phyloP scores from a whole-genome alignment of 2,329 filamentous ascomycete genomes.

The Paraphoma sp. region DNA sequence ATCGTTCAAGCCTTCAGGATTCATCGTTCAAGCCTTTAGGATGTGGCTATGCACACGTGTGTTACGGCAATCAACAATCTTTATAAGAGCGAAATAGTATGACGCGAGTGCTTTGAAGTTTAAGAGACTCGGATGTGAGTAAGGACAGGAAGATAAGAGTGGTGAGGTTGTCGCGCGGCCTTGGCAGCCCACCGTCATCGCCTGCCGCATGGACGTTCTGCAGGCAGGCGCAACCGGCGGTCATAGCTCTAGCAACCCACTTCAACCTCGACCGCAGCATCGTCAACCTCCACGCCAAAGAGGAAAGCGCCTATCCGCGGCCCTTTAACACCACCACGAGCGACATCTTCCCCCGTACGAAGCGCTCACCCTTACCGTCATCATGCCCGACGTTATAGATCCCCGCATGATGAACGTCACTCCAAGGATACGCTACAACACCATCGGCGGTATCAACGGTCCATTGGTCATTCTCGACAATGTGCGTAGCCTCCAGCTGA shows the following conservation, averaged over 20 bases:
- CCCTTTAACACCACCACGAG: constrained; percentile 20
- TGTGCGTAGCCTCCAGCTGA: constrained; percentile 61
- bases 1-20: no score
- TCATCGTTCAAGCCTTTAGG: no score
- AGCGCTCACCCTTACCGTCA: constrained; percentile 33
- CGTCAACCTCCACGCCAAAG: constrained; percentile 12
- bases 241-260: constrained; percentile 18
- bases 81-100: neutral
- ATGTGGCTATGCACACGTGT: no score
- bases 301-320: constrained; percentile 25
- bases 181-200: neutral
- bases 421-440: constrained; percentile 91
- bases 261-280: constrained; percentile 25
- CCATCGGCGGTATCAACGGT: constrained; percentile 96
- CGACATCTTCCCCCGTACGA: constrained; percentile 17
- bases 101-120: neutral
- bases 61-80: no score
- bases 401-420: constrained; percentile 65
- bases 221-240: neutral
- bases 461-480: constrained; percentile 97
- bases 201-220: neutral
- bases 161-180: neutral
- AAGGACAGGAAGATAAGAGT: neutral
- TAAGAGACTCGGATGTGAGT: no score
- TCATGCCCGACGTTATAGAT: constrained; percentile 50